phyloP scores from a whole-genome alignment of 1,284 basidiomycete species.

The Cutaneotrichosporon spelunceum region DNA sequence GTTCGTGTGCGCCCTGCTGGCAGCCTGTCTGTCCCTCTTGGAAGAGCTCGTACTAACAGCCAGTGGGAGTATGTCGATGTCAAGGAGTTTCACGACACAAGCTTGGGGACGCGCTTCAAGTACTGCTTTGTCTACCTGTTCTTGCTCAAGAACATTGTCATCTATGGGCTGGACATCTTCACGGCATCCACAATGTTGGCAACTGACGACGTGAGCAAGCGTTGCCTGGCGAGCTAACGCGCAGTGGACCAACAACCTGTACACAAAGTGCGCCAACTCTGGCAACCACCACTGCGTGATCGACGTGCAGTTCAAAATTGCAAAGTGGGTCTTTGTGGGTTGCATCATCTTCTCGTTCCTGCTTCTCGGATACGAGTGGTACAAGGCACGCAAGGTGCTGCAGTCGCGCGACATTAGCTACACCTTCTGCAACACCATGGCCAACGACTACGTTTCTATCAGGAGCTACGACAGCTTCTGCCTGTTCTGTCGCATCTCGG shows the following conservation, averaged over 20 bases:
- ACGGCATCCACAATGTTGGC: conserved; percentile 93
- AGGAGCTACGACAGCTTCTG: conserved; percentile 95
- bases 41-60: neutral
- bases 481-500: conserved; percentile 93
- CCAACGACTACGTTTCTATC: conserved; percentile 90
- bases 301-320: conserved; percentile 80
- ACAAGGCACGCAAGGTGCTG: conserved; percentile 90
- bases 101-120: conserved; percentile 80
- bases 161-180: conserved; percentile 97
- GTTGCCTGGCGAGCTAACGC: neutral
- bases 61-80: conserved; percentile 95
- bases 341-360: conserved; percentile 98
- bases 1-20: neutral
- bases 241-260: conserved; percentile 16
- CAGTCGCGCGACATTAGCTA: conserved; percentile 93
- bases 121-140: conserved; percentile 88
- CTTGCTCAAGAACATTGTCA: conserved; percentile 89
- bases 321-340: conserved; percentile 94
- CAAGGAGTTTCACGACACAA: conserved; percentile 83
- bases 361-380: conserved; percentile 83
- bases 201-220: conserved; percentile 59
- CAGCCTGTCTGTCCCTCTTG: conserved; percentile 11
- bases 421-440: conserved; percentile 95
- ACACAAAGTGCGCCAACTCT: conserved; percentile 57
- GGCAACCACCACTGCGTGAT: conserved; percentile 78